A percentile compares a stretch with the other conserved stretches of the same genome.
Conservation (phyloP, 2,329 filamentous ascomycete genomes). For the Nothophoma quercina region DNA sequence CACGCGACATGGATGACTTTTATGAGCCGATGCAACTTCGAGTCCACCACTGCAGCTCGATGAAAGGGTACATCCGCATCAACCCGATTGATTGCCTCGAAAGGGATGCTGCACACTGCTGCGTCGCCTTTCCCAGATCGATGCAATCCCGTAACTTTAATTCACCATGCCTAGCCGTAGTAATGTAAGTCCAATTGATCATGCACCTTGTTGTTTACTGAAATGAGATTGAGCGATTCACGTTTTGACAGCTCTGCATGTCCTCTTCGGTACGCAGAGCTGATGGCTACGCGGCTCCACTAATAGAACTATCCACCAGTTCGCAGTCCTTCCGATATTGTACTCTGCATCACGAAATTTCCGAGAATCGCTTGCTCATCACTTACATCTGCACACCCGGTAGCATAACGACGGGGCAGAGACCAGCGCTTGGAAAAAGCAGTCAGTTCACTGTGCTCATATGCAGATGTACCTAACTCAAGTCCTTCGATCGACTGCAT, state of each 20-base stretch:
- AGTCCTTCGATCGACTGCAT: too few species aligned
- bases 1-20: background rate
- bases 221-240: background rate
- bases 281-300: too few species aligned
- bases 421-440: too few species aligned
- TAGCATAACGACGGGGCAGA: too few species aligned
- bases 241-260: background rate
- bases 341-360: too few species aligned
- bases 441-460: too few species aligned
- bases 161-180: background rate
- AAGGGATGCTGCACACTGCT: conserved; percentile 6
- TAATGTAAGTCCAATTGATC: background rate
- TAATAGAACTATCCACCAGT: too few species aligned
- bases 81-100: background rate
- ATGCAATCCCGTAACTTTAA: background rate
- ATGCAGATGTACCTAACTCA: too few species aligned
- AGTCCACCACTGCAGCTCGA: background rate
- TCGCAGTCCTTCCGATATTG: too few species aligned
- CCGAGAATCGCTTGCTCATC: too few species aligned
- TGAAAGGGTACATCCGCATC: background rate
- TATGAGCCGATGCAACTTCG: background rate
- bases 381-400: too few species aligned
- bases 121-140: background rate
- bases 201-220: background rate
- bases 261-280: background rate